Evolutionary conservation across 345 rosid species (phyloP).

Genomic region (Barbarea vulgaris): DNA sequence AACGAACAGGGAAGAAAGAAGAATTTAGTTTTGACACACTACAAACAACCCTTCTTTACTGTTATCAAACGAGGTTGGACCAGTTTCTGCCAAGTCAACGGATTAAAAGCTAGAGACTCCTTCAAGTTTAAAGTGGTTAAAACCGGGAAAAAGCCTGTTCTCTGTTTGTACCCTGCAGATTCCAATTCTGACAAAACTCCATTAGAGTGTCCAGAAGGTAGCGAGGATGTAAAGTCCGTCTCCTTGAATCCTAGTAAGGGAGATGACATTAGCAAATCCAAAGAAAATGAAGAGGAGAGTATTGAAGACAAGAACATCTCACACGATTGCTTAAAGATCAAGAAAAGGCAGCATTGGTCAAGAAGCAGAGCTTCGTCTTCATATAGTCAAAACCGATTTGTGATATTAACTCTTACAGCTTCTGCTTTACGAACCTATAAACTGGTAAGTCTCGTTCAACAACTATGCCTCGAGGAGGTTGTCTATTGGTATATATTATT

Average conservation of each 20-base stretch:
- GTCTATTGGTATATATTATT: not conserved
- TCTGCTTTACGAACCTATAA: not conserved
- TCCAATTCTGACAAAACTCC: not conserved
- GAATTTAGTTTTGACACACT: slow-evolving; percentile 9
- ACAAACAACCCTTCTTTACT: not conserved
- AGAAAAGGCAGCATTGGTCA: not conserved
- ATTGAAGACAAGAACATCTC: not conserved
- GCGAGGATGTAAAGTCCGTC: not conserved
- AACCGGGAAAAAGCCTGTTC: slow-evolving; percentile 6
- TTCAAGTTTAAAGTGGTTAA: slow-evolving; percentile 6
- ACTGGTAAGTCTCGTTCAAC: slow-evolving; percentile 12
- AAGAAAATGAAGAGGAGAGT: slow-evolving; percentile 17
- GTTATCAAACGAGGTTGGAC: slow-evolving; percentile 17
- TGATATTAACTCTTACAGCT: slow-evolving; percentile 29
- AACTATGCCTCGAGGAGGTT: not conserved
- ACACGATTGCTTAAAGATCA: not conserved
- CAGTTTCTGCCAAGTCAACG: slow-evolving; percentile 26
- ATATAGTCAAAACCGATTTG: slow-evolving; percentile 11
- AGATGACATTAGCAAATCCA: slow-evolving; percentile 9
- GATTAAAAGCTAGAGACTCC: slow-evolving; percentile 25
- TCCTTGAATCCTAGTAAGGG: slow-evolving; percentile 2
- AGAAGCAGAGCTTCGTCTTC: slow-evolving; percentile 29
- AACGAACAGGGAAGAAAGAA: not conserved
- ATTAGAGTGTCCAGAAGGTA: slow-evolving; percentile 10
- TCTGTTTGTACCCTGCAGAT: not conserved